Evolutionary conservation across 768 basidiomycete species (phyloP), one percentile per base, ranked within the genome.

Genomic region (Melanogaster broomeanus): DNA sequence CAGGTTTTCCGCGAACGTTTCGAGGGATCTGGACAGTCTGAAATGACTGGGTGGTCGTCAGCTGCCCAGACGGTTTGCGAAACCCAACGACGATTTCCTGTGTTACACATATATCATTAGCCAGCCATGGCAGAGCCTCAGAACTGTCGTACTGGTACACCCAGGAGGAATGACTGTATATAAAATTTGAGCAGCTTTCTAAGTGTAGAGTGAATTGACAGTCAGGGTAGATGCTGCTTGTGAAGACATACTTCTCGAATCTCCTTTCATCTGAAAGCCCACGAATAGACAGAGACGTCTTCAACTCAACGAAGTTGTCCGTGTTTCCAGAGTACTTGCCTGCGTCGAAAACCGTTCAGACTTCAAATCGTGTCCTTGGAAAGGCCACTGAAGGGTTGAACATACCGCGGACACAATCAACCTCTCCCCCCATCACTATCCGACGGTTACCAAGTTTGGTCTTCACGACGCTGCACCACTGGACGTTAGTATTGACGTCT

Each of bases 101-200:
- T 53, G 42, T 22, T 22, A 10, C 47, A 52, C 37, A 46, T 39
- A 30, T 48, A 25, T 45, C 11, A 50, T 51, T 31, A 57, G 44
- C 39, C 19, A 6, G 37, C 16, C n/a, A 25, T 35, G 7, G 31
- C 38, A 42, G 7, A 45, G 33, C 12, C 15, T 39, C 30, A 16
- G 21, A 42, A 45, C 45, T 11, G 30, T 67, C 85, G 59, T 65
- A 88, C 88, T 19, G 92, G 93, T n/a, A 95, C 91, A 43, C 93
- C 93, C 48, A 95, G 81, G 24, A 95, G 78, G 68, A 92, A 94
- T 1, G 91, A 93, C 62, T 95, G 93, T 53, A 93, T 83, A 74
- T 93, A 94, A 69, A 92, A 92, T 62, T 91, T 93, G 51, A 95
- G 80, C n/a, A 95, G 73, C 65, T 95, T 95, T 67, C 89, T 93